These are phyloP conservation scores for Teratosphaeria pseudoeucalypti DNA, from an alignment of 2,329 filamentous ascomycete species.

Conservation along the genomic window DNA sequence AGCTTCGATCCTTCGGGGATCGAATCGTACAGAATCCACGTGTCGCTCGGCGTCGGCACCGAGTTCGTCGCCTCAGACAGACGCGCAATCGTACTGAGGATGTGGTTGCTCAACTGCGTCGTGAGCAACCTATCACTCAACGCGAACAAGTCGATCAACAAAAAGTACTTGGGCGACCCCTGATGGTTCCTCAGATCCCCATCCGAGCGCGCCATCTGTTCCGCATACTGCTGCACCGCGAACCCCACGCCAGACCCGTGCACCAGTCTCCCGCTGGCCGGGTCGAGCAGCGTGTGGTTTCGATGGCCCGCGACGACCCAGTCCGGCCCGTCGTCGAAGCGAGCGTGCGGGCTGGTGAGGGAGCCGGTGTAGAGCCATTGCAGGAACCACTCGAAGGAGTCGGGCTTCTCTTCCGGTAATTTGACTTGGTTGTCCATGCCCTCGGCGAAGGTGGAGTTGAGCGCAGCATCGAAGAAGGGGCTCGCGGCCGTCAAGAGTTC, in stretches of 20 bases:
- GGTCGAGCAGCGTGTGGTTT: background rate
- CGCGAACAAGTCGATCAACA: conserved; percentile 37
- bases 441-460: conserved; percentile 39
- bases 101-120: conserved; percentile 35
- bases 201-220: conserved; percentile 13
- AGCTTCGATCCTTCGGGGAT: conserved; percentile 32
- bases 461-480: conserved; percentile 42
- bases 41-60: conserved; percentile 41
- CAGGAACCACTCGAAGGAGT: conserved; percentile 41
- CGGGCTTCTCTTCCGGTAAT: conserved; percentile 35
- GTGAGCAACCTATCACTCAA: conserved; percentile 39
- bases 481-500: conserved; percentile 37
- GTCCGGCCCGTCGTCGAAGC: background rate
- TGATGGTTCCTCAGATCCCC: conserved; percentile 34
- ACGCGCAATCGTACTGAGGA: conserved; percentile 33
- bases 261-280: background rate
- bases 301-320: background rate
- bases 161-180: conserved; percentile 40
- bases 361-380: conserved; percentile 40
- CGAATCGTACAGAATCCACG: conserved; percentile 37
- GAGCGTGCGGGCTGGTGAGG: conserved; percentile 19
- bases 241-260: background rate
- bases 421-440: conserved; percentile 31
- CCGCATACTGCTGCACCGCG: conserved; percentile 3
- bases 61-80: conserved; percentile 38